Evolutionary conservation across 345 rosid species (phyloP).

Genomic region (Corymbia maculata): DNA sequence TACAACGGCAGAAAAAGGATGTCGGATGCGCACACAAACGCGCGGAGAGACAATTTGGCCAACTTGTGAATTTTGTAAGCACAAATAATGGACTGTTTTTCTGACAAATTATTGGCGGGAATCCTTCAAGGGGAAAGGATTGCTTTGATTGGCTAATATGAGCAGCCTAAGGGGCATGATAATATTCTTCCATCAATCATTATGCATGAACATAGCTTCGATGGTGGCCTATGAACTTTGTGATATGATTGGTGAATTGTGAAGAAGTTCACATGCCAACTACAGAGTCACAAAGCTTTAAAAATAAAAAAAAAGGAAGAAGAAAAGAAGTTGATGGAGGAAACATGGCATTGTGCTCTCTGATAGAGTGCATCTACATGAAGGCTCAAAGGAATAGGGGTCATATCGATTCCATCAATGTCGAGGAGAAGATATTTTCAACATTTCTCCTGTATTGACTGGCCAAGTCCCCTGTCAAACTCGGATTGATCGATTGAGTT

Average conservation of each 20-base stretch:
- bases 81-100: not conserved
- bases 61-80: not conserved
- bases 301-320: too few species aligned
- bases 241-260: not conserved
- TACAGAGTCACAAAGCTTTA: not conserved
- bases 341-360: not conserved
- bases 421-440: not conserved
- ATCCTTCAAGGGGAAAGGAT: not conserved
- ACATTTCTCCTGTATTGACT: not conserved
- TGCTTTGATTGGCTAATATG: not conserved
- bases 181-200: not conserved
- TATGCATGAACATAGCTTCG: not conserved
- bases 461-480: not conserved
- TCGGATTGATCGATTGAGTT: not conserved
- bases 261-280: not conserved
- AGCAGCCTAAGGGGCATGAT: not conserved
- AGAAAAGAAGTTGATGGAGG: not conserved
- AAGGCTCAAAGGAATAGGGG: not conserved
- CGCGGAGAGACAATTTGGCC: not conserved
- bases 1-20: not conserved
- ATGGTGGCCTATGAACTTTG: not conserved
- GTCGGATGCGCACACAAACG: not conserved
- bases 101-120: not conserved
- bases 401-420: not conserved
- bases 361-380: not conserved